Percentiles rank a stretch among this genome's conserved stretches.
These are phyloP conservation scores for Alternaria hordeiaustralica DNA, from an alignment of 2,329 filamentous ascomycete genomes.

Conservation along the genomic window DNA sequence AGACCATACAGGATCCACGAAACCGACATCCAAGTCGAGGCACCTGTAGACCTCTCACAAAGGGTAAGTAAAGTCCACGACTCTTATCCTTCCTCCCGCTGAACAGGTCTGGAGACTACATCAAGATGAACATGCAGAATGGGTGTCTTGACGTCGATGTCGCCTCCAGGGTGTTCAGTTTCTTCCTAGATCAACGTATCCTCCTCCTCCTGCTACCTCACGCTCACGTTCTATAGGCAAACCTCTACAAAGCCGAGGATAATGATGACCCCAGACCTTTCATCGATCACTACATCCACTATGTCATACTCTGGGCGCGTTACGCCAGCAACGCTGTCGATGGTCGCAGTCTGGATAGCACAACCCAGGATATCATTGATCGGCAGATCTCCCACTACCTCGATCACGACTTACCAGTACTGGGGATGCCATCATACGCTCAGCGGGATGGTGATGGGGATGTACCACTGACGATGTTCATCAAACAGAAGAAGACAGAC, in stretches of 20 bases:
- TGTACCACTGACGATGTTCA: conserved; percentile 5
- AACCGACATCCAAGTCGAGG: conserved; percentile 34
- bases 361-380: conserved; percentile 12
- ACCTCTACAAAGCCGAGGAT: conserved; percentile 8
- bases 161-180: background rate
- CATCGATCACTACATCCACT: conserved; percentile 27
- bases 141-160: background rate
- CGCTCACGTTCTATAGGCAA: conserved; percentile 11
- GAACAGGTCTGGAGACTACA: background rate
- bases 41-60: conserved; percentile 24
- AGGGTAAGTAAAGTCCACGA: conserved; percentile 18
- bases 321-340: conserved; percentile 35
- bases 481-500: conserved; percentile 28
- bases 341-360: conserved; percentile 16
- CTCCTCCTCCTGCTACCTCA: background rate
- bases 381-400: conserved; percentile 15
- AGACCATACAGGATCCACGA: conserved; percentile 40
- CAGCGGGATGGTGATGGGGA: background rate
- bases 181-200: background rate
- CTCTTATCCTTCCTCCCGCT: background rate
- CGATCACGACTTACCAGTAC: conserved; percentile 3
- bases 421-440: conserved; percentile 2
- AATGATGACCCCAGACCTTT: conserved; percentile 20
- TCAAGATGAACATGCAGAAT: background rate
- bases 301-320: conserved; percentile 34